Evolutionary conservation across 1,284 basidiomycete genomes (phyloP), one percentile per base, ranked within the genome.

Genomic region (Fomitopsis pinicola): DNA sequence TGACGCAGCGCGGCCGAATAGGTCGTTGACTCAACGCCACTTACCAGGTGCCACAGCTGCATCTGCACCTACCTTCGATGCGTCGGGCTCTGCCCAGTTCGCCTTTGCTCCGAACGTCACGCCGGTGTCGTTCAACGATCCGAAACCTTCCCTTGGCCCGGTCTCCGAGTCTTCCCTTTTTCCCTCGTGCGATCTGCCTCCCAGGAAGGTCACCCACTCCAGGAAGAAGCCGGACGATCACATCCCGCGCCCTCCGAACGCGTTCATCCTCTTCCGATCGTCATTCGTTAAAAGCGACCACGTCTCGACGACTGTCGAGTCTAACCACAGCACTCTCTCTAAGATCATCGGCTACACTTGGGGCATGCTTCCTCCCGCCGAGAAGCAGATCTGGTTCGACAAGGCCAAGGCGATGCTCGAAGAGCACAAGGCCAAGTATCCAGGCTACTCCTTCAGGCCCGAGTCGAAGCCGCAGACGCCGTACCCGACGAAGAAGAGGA

Each of bases 251-350:
- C 95, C 95, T 0, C 89, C 94, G 45, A 97, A 97, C 76, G 94
- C 95, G 54, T 97, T 97, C 79, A 97, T 97, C 69, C 87, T 97
- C 74, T 97, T 95, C 77, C 86, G 95, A 65, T 92, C 91, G 40
- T 89, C 93, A 58, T 94, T 95, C 72, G 92, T 95, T 70, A 84
- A 86, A 59, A 84, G 85, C 62, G 85, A 89, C 68, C 82, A 90
- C 64, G 87, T 94, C 52, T 87, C 91, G 5, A 82, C 85, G 36
- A 83, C 85, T 64, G 86, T 93, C 60, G 90, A 93, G 73, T 86
- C 88, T n/a, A 87, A 91, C 67, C 90, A 93, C 72, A 88, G 87
- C 71, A 91, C 89, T 40, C 78, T 89, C 50, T 87, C 74, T 44
- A 74, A 76, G 72, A 78, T 78, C 70, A 73, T 76, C 63, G 76